Evolutionary conservation across 345 rosid species (phyloP).

Genomic region (Citrus inodora): DNA sequence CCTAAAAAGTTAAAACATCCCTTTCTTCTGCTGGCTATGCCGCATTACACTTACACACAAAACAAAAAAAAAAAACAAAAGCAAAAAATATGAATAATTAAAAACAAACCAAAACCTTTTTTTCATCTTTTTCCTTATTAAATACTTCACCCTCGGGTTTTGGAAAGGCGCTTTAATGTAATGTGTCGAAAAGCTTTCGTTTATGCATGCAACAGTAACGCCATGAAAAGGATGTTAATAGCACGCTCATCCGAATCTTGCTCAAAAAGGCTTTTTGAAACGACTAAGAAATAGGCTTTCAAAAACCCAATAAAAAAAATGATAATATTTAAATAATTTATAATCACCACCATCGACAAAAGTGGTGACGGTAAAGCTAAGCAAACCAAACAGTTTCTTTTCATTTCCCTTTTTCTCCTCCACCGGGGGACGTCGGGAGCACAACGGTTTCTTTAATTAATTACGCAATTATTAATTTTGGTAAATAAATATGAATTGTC

Average conservation of each 20-base stretch:
- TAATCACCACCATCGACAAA: conserved; percentile 1
- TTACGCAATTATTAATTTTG: too few relatives aligned
- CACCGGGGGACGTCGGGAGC: too few relatives aligned
- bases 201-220: conserved; percentile 1
- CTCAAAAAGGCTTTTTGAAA: not conserved
- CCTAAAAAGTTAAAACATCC: not conserved
- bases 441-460: not conserved
- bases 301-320: too few relatives aligned
- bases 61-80: not conserved
- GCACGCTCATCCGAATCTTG: conserved; percentile 18
- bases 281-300: not conserved
- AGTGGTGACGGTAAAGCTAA: conserved; percentile 9
- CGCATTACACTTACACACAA: not conserved
- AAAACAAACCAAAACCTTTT: too few relatives aligned
- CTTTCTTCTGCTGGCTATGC: not conserved
- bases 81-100: not conserved
- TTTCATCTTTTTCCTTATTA: not conserved
- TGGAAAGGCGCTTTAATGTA: not conserved
- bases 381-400: conserved; percentile 6
- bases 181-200: not conserved
- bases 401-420: not conserved
- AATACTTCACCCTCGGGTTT: not conserved
- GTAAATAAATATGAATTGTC: too few relatives aligned
- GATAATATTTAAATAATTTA: too few relatives aligned
- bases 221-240: conserved; percentile 15